Evolutionary conservation across 164 flowering plant species (phyloP), one percentile per base, ranked within the genome.

Genomic region (Magnolia officinalis): DNA sequence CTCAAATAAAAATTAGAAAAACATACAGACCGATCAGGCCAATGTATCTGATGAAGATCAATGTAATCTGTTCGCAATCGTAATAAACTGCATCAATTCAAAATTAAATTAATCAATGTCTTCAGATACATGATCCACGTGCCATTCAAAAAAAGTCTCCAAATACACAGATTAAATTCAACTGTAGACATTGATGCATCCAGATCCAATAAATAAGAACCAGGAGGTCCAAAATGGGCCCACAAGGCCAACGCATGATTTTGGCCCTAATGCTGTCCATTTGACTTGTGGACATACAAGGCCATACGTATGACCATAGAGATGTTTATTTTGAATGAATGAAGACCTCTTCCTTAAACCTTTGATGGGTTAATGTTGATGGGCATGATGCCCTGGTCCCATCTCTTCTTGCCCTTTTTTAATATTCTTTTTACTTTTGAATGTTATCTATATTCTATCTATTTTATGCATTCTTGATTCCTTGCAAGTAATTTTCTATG

Each of bases 11-110:
- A 68, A 70, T 50, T 14, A 58, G 79, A 82, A 51, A 51, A 65
- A 82, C 78, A 76, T 82, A 89, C 98, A 84, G 73, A 91, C 96
- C 96, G 95, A 79, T 94, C 98, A 81, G 95, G 96, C 95, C 98
- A 94, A 77, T 94, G 98, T 77, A 90, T 86, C 80, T 94, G 98
- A 84, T 90, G 87, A 50, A 94, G 88, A 80, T 94, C 98, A 75
- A 94, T 90, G 80, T 92, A 90, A 77, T 94, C 96, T 7, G 87
- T 86, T 70, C 73, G 80, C 80, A 89, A 50, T 24, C 94, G 88
- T 81, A 82, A 72, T 78, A 92, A 89, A 75, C 96, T 91, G 96
- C 86, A 86, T 21, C 23, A 80, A 24, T 49, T 29, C 20, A 77
- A 69, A 1, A 55, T 70, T 24, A 50, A 55, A 55, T 16, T 55